Evolutionary conservation across 768 basidiomycete genomes (phyloP).

Genomic region (Phaeotremella fagi): DNA sequence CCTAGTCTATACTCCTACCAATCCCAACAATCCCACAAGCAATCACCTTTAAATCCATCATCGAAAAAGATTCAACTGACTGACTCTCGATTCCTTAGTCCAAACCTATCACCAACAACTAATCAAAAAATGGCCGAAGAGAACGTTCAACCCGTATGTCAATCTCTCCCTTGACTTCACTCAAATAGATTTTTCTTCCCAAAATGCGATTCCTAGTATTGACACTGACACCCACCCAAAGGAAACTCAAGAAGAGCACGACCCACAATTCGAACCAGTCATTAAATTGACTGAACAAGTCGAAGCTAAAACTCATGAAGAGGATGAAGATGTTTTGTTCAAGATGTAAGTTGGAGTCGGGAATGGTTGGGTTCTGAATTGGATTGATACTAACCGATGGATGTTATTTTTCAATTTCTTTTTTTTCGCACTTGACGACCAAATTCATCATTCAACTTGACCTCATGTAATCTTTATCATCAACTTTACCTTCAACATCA

Average conservation of each 20-base stretch:
- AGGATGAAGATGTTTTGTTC: constrained; percentile 86
- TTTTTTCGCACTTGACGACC: background rate
- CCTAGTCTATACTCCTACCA: too few species aligned
- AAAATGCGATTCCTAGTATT: too few species aligned
- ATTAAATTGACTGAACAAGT: constrained; percentile 94
- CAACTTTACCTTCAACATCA: background rate
- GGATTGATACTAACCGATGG: too few species aligned
- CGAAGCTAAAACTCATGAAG: constrained; percentile 89
- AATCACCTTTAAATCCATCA: too few species aligned
- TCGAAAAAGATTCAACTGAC: background rate
- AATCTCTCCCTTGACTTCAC: too few species aligned
- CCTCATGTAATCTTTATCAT: too few species aligned
- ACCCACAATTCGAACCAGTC: constrained; percentile 91
- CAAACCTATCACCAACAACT: background rate
- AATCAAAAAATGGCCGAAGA: background rate
- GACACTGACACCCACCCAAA: too few species aligned
- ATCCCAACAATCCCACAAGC: too few species aligned
- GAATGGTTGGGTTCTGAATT: too few species aligned
- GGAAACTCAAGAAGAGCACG: constrained; percentile 63
- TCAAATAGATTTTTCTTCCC: too few species aligned
- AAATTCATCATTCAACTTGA: constrained; percentile 1
- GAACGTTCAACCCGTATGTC: background rate
- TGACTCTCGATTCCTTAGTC: background rate
- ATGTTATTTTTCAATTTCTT: background rate
- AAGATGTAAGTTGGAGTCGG: constrained; percentile 69